A percentile compares a stretch with the other conserved stretches of the same genome.
Evolutionary conservation across 176 grass and related monocot genomes (phyloP).

Genomic region (Oryza punctata): DNA sequence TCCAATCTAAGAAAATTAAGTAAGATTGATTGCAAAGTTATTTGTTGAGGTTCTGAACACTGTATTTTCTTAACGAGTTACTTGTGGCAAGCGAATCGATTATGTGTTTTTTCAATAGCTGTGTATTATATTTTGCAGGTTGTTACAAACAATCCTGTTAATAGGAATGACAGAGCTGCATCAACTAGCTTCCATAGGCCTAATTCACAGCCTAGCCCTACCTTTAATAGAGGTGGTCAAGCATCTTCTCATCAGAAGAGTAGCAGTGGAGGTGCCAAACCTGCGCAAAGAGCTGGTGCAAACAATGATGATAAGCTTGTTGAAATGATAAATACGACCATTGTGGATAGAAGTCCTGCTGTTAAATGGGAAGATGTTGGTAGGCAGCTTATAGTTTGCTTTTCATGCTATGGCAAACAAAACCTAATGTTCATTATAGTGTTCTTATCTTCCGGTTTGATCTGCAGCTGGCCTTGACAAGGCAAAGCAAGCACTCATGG

Average conservation of each 20-base stretch:
- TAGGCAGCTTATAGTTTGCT: slow-evolving; percentile 40
- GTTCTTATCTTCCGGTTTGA: slow-evolving; percentile 21
- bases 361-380: slow-evolving; percentile 96
- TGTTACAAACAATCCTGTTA: slow-evolving; percentile 36
- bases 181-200: slow-evolving; percentile 32
- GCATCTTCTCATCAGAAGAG: slow-evolving; percentile 44
- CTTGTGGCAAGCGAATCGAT: not conserved
- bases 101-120: not conserved
- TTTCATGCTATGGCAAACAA: slow-evolving; percentile 6
- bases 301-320: slow-evolving; percentile 63
- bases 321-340: slow-evolving; percentile 94
- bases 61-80: not conserved
- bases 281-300: slow-evolving; percentile 52
- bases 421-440: slow-evolving; percentile 19
- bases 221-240: slow-evolving; percentile 51
- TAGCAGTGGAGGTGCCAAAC: slow-evolving; percentile 31
- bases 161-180: slow-evolving; percentile 32
- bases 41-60: not conserved
- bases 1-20: not conserved
- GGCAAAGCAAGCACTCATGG: slow-evolving; percentile 97
- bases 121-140: slow-evolving; percentile 31
- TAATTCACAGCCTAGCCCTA: slow-evolving; percentile 36
- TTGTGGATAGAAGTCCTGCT: slow-evolving; percentile 91
- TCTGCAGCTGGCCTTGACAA: slow-evolving; percentile 91
- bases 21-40: not conserved